A percentile compares a stretch with the other conserved stretches of the same genome.
phyloP scores from a whole-genome alignment of 2,329 filamentous ascomycete species.

The Ophiostoma montium region DNA sequence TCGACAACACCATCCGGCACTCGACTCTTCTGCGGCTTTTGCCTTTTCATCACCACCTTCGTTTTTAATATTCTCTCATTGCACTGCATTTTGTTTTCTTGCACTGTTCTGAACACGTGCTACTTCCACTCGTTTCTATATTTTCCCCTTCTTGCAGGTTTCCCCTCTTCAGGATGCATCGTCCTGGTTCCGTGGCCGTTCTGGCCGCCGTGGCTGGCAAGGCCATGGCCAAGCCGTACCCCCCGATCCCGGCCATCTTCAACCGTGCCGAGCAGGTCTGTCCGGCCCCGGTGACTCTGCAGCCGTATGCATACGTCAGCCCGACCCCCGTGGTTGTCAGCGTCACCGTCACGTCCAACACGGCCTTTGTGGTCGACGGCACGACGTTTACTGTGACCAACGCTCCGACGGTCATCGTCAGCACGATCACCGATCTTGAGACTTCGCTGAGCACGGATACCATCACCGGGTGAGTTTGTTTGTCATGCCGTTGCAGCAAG shows the following conservation, averaged over 20 bases:
- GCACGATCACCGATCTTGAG: constrained; percentile 3
- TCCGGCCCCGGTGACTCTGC: constrained; percentile 8
- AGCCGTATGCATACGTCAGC: constrained; percentile 13
- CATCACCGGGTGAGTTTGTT: constrained; percentile 6
- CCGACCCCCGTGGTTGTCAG: constrained; percentile 8
- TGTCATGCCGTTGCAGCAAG: too few relatives aligned
- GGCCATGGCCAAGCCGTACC: constrained; percentile 3
- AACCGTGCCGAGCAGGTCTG: constrained; percentile 4
- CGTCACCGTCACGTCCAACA: constrained; percentile 8
- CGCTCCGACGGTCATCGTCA: constrained; percentile 10
- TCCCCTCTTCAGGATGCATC: constrained; percentile 1
- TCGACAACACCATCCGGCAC: neutral
- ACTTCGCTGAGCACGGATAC: constrained; percentile 9
- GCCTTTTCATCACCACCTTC: neutral
- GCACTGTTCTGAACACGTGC: neutral
- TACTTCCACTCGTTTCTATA: neutral
- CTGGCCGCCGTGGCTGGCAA: constrained; percentile 2
- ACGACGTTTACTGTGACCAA: constrained; percentile 10
- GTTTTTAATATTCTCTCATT: neutral
- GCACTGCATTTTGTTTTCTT: neutral
- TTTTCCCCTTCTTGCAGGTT: neutral
- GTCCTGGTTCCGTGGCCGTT: constrained; percentile 1
- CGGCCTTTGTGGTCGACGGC: constrained; percentile 8
- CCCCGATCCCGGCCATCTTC: neutral
- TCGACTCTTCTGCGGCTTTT: neutral